Evolutionary conservation across 305 asterid species (phyloP), one percentile per base, ranked within the genome.

Genomic region (Striga hermonthica): DNA sequence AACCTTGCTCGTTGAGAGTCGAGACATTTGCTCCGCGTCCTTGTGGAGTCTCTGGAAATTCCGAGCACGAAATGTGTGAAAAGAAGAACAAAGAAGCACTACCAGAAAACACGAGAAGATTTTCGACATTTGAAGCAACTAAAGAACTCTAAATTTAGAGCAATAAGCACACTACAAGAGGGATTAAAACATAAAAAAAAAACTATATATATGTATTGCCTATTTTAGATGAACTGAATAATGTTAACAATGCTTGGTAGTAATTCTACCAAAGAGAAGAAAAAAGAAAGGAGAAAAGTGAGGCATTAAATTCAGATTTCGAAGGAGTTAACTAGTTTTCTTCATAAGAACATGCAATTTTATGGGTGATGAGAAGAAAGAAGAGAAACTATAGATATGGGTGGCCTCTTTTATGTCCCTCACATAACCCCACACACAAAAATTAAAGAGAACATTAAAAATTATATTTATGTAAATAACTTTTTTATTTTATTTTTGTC

Each of bases 51-150:
- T 62, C 54, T 80, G 79, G 10, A 73, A 45, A 48, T 65, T 47
- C 37, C 86, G 77, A 66, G 84, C 81, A 71, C 66, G 65, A 60
- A 75, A 79, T 65, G 76, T 78, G 75, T 74, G 76, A 68, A 43
- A 64, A 49, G 72, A 70, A 60, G 66, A 53, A 58, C 76, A 76
- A 61, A 78, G 60, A 22, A 83, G 70, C 13, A 70, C 65, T 2
- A 78, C 15, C 9, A 73, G 65, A 69, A 75, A 16, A 67, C 57
- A 60, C 12, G 35, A 40, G 0, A 45, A 7, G 65, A 52, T 59
- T 63, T 14, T 4, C 53, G 86, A 78, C 88, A 80, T 82, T 69
- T 70, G 50, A 50, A 70, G 68, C 66, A 22, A 55, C 38, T 6
- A 31, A 65, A 22, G n/a, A 65, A 49, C 41, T 60, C 44, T 41